These are phyloP conservation scores for Mycena maculata DNA, from an alignment of 768 basidiomycete species.

Conservation along the genomic window DNA sequence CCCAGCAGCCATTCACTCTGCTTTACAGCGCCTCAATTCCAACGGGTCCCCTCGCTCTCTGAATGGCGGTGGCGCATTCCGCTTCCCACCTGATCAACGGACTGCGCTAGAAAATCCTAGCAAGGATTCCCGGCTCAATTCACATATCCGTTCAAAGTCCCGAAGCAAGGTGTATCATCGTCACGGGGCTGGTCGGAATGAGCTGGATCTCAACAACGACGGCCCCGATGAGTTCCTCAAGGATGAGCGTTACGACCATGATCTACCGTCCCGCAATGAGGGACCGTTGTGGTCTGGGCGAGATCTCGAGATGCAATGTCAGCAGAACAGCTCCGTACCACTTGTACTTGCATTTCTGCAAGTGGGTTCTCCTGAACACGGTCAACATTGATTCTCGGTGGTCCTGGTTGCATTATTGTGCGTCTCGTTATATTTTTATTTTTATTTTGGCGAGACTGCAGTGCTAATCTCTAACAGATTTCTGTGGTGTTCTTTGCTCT, in stretches of 20 bases:
- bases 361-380: slow-evolving; percentile 57
- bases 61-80: slow-evolving; percentile 31
- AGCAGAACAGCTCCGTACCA: slow-evolving; percentile 90
- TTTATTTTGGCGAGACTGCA: background rate
- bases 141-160: slow-evolving; percentile 73
- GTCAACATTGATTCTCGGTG: slow-evolving; percentile 37
- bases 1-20: slow-evolving; percentile 34
- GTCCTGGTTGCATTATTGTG: slow-evolving; percentile 28
- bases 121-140: slow-evolving; percentile 40
- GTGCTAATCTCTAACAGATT: slow-evolving; percentile 9
- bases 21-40: slow-evolving; percentile 47
- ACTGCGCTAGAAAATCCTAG: slow-evolving; percentile 9
- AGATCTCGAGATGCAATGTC: slow-evolving; percentile 85
- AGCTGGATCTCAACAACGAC: slow-evolving; percentile 62
- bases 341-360: slow-evolving; percentile 76
- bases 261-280: slow-evolving; percentile 51
- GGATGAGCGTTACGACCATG: slow-evolving; percentile 38
- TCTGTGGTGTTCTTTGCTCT: slow-evolving; percentile 11
- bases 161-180: slow-evolving; percentile 76
- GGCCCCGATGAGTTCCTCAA: slow-evolving; percentile 46
- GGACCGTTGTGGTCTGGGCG: slow-evolving; percentile 80
- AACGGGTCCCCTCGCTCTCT: slow-evolving; percentile 33
- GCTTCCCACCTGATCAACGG: slow-evolving; percentile 36
- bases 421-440: background rate
- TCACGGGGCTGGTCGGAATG: slow-evolving; percentile 72